Percentiles rank a stretch among this genome's conserved stretches.
Evolutionary conservation across 495 filamentous ascomycete species (phyloP).

Genomic region (Pyrenopolyporus hunteri): DNA sequence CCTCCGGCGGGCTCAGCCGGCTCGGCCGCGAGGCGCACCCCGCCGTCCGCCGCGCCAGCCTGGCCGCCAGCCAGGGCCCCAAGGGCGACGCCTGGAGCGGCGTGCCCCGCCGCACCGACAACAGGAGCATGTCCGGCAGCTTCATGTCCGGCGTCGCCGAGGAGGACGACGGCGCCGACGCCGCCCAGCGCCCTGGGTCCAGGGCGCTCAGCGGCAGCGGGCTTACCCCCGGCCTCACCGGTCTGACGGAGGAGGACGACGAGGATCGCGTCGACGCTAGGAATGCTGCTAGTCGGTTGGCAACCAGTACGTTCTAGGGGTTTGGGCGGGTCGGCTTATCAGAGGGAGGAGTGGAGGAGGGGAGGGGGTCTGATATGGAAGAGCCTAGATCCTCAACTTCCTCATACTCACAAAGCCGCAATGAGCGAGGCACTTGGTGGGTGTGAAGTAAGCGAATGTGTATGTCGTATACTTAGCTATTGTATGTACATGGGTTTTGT

Average conservation of each 20-base stretch:
- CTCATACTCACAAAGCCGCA: slow-evolving; percentile 4
- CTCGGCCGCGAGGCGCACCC: slow-evolving; percentile 90
- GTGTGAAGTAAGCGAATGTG: too few species aligned
- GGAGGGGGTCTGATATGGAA: too few species aligned
- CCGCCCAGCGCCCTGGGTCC: slow-evolving; percentile 43
- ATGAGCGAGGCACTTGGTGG: slow-evolving; percentile 1
- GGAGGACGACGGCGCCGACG: slow-evolving; percentile 55
- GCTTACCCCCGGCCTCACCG: slow-evolving; percentile 61
- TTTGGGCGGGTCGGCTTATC: slow-evolving; percentile 1
- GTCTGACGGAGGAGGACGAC: slow-evolving; percentile 83
- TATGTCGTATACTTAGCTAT: slow-evolving; percentile 33
- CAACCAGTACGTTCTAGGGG: slow-evolving; percentile 84
- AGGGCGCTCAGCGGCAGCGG: slow-evolving; percentile 63
- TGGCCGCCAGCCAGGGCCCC: slow-evolving; percentile 87
- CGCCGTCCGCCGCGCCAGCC: slow-evolving; percentile 70
- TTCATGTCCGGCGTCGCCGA: slow-evolving; percentile 57
- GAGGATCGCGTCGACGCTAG: slow-evolving; percentile 92
- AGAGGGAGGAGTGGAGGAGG: slow-evolving; percentile 11
- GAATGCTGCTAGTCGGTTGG: slow-evolving; percentile 92
- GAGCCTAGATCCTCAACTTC: too few species aligned
- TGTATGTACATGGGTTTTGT: slow-evolving; percentile 23
- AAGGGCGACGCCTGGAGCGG: slow-evolving; percentile 98
- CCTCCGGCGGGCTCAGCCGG: slow-evolving; percentile 84
- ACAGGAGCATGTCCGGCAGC: slow-evolving; percentile 73
- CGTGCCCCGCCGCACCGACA: slow-evolving; percentile 77